phyloP scores from a whole-genome alignment of 2,329 filamentous ascomycete species.

The Curvularia sp. region DNA sequence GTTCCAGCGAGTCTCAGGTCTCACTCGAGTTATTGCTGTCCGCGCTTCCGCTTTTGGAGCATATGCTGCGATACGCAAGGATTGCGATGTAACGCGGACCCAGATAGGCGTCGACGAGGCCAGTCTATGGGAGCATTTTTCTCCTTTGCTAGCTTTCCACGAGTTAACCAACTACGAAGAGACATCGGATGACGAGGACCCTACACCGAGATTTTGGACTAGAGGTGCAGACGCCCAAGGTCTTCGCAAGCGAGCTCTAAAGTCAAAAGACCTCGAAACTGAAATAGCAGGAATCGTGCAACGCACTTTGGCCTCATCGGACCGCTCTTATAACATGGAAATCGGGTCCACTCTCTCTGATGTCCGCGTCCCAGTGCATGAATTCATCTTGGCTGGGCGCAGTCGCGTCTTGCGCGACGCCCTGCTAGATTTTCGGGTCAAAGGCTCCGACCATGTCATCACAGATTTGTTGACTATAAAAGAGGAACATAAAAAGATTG shows the following conservation, averaged over 20 bases:
- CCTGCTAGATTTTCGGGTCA: slow-evolving; percentile 65
- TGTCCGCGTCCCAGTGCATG: slow-evolving; percentile 78
- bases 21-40: slow-evolving; percentile 84
- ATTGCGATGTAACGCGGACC: slow-evolving; percentile 80
- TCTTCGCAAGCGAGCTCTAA: slow-evolving; percentile 65
- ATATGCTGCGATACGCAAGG: slow-evolving; percentile 84
- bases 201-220: slow-evolving; percentile 59
- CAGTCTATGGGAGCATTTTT: slow-evolving; percentile 76
- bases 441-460: slow-evolving; percentile 62
- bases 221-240: slow-evolving; percentile 57
- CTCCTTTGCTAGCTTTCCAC: slow-evolving; percentile 71
- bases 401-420: slow-evolving; percentile 69
- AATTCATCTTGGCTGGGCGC: slow-evolving; percentile 78
- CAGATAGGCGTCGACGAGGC: slow-evolving; percentile 72
- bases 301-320: slow-evolving; percentile 45
- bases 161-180: slow-evolving; percentile 60
- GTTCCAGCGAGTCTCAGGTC: slow-evolving; percentile 86
- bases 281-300: slow-evolving; percentile 63
- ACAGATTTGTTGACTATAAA: slow-evolving; percentile 68
- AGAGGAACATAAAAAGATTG: slow-evolving; percentile 58
- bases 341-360: slow-evolving; percentile 68
- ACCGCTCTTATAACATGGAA: slow-evolving; percentile 54
- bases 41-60: slow-evolving; percentile 89
- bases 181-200: slow-evolving; percentile 55
- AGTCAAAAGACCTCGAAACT: slow-evolving; percentile 69